Evolutionary conservation across 1,284 basidiomycete genomes (phyloP).

Genomic region (Ustilago sp.): DNA sequence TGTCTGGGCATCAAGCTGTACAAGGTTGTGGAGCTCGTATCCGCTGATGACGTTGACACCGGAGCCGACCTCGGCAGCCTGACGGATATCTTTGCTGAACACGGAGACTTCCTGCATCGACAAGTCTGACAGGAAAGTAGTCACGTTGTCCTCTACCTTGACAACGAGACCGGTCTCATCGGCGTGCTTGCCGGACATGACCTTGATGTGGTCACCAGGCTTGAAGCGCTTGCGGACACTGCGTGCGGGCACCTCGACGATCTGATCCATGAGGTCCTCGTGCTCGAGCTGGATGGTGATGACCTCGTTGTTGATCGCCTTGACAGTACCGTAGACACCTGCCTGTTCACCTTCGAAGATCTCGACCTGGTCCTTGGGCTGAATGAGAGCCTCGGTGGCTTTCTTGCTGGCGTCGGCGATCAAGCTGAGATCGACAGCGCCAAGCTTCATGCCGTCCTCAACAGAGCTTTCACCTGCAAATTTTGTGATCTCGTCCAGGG

Average conservation of each 20-base stretch:
- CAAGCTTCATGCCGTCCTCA: slow-evolving; percentile 55
- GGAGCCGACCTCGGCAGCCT: slow-evolving; percentile 94
- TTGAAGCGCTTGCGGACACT: slow-evolving; percentile 95
- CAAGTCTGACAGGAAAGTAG: slow-evolving; percentile 98
- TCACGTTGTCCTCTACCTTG: slow-evolving; percentile 82
- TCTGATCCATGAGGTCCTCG: slow-evolving; percentile 84
- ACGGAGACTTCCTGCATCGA: slow-evolving; percentile 95
- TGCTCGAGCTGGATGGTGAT: slow-evolving; percentile 82
- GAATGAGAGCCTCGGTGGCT: slow-evolving; percentile 87
- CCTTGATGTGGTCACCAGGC: slow-evolving; percentile 97
- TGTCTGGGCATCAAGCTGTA: slow-evolving; percentile 92
- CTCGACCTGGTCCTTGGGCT: slow-evolving; percentile 96
- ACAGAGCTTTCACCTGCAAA: slow-evolving; percentile 76
- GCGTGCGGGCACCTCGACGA: slow-evolving; percentile 83
- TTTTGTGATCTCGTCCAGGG: slow-evolving; percentile 92
- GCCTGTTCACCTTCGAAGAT: slow-evolving; percentile 96
- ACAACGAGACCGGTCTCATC: slow-evolving; percentile 97
- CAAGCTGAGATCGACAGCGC: slow-evolving; percentile 79
- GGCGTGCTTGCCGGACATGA: slow-evolving; percentile 92
- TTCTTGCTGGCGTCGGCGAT: slow-evolving; percentile 89
- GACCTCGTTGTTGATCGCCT: slow-evolving; percentile 87
- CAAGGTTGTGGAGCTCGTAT: slow-evolving; percentile 95
- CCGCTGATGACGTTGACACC: slow-evolving; percentile 89
- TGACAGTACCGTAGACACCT: slow-evolving; percentile 90
- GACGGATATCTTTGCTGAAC: slow-evolving; percentile 96